Evolutionary conservation across 306 rosid species (phyloP), one percentile per base, ranked within the genome.

Genomic region (Trifolium pratense): DNA sequence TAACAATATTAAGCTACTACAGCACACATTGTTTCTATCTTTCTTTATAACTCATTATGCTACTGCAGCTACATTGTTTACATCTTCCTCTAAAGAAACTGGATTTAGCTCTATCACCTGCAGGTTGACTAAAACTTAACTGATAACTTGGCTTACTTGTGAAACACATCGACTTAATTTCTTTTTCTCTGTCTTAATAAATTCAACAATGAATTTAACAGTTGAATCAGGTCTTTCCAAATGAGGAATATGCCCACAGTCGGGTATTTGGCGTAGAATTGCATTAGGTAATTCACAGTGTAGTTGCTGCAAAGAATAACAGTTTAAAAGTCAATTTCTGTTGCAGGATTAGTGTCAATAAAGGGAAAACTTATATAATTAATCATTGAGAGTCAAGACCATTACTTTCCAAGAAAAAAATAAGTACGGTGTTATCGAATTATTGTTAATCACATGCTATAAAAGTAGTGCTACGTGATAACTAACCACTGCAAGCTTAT

Each of bases 221-320:
- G 85, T 89, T 26, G 72, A 70, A 74, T 75, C 86, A 29, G 99
- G 97, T 83, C 74, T 91, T 73, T 94, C 95, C 17, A 89, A 89
- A 72, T 90, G 96, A 78, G 98, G 97, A 79, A 94, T 49, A 75
- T 94, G 97, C n/a, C 97, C 96, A 14, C 99, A 94, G 23, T 87
- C 67, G 31, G 93, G 83, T 81, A 91, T 86, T 83, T 84, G 96
- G 62, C 88, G 90, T 70, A 91, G 20, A 37, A 78, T 57, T 64
- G 91, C 96, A 69, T 87, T 86, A 75, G 96, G 90, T 79, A 91
- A 75, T 80, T 91, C 97, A 21, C 91, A 82, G 80, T 88, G 97
- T 75, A 94, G 73, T 79, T 87, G 87, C 97, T 91, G 92, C 89
- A 82, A 82, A 70, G 21, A 51, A 63, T 55, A 18, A 39, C 37